Base-by-base conservation (phyloP, 495 filamentous ascomycete species). In the Talaromyces thailandensis region DNA sequence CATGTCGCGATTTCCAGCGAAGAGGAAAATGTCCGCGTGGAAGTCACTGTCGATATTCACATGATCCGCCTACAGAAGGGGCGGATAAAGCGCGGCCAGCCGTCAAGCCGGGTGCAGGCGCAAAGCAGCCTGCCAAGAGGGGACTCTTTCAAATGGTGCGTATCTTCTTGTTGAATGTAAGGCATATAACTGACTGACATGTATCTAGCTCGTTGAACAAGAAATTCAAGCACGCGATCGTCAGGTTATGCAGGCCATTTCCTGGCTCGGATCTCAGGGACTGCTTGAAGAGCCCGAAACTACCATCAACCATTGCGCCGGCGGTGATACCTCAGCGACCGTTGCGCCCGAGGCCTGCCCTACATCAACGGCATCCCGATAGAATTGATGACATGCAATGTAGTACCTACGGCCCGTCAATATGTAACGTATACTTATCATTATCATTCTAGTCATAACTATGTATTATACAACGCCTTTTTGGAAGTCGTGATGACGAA, bases 141-240 rank as follows among this genome's bases (percentile, higher is more conserved):
- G 76, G 81, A 51, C 71, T 84, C 28, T 76, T 79, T 52, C 79
- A 82, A 62, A 73, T 78, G 61, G 81, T 84, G 67, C 70, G 80
- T 75, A 23, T 14, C n/a, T 24, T 12, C 28, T 32, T 50, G 9
- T 7, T 8, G 4, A 40, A 21, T 31, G 24, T 35, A 7, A 31
- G 7, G 28, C 14, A 7, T 35, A 43, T 64, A 61, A 66, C 66
- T 69, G 58, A 68, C 52, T 14, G 32, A 62, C 16, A 40, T n/a
- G n/a, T n/a, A n/a, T n/a, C 14, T 61, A 82, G 79, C 70, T 82
- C 50, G 67, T 81, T 51, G 77, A 77, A 40, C 79, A 73, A 37
- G 76, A 81, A 62, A 76, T 76, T 61, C 69, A 75, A 57, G 75
- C 77, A 40, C 75, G 79, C 18, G 70, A 79, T 58, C 71, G 70